Conservation (phyloP, 306 rosid species). For the Ammopiptanthus mongolicus region DNA sequence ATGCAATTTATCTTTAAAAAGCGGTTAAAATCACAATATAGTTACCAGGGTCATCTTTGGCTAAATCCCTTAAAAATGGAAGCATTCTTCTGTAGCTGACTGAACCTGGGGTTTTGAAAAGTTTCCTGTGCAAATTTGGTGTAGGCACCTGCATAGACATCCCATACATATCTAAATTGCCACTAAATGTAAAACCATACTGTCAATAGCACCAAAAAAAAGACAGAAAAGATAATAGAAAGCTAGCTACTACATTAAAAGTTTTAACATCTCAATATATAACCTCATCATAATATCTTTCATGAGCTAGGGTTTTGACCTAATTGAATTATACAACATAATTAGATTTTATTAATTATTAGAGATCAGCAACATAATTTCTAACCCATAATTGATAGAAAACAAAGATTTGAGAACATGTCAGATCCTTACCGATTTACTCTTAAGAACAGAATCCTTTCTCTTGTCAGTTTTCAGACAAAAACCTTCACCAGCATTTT, state of each 20-base stretch:
- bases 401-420: neutral
- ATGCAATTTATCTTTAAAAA: neutral
- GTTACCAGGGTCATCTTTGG: conserved; percentile 39
- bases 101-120: conserved; percentile 69
- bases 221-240: neutral
- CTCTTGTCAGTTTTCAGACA: conserved; percentile 4
- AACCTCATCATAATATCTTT: neutral
- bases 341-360: neutral
- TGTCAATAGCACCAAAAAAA: neutral
- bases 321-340: neutral
- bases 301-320: neutral
- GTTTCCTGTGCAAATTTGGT: conserved; percentile 50
- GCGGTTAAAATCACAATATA: neutral
- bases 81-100: conserved; percentile 72
- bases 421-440: conserved; percentile 38
- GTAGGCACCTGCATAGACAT: conserved; percentile 46
- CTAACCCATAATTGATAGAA: conserved; percentile 4
- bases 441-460: conserved; percentile 14
- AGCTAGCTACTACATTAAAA: neutral
- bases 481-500: conserved; percentile 13
- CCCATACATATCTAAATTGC: neutral
- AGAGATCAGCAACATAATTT: neutral
- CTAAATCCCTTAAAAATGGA: conserved; percentile 53
- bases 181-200: neutral
- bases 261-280: neutral